These are phyloP conservation scores for Salvia miltiorrhiza DNA, from an alignment of 257 asterid genomes.

Conservation along the genomic window DNA sequence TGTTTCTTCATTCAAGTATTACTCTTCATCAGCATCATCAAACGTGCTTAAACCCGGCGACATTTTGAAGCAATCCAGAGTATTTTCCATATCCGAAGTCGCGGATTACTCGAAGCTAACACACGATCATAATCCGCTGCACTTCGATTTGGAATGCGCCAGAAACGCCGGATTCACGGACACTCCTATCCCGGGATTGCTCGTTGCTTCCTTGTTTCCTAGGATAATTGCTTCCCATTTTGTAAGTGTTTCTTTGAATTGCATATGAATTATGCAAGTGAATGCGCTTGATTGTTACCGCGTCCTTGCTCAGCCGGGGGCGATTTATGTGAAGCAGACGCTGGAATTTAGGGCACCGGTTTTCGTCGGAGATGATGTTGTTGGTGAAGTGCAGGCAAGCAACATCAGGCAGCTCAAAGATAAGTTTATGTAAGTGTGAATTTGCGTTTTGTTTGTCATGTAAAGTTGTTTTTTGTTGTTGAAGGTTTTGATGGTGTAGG, in stretches of 20 bases:
- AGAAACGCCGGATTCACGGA: constrained; percentile 55
- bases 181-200: constrained; percentile 67
- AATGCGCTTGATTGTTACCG: background rate
- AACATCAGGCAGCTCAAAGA: constrained; percentile 41
- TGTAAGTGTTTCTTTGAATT: constrained; percentile 33
- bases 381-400: constrained; percentile 54
- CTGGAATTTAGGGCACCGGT: constrained; percentile 73
- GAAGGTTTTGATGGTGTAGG: constrained; percentile 23
- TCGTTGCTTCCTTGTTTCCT: constrained; percentile 82
- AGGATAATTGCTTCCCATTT: constrained; percentile 72
- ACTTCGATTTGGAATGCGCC: constrained; percentile 57
- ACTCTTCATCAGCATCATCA: constrained; percentile 27
- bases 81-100: constrained; percentile 46
- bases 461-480: background rate
- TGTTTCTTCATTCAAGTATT: constrained; percentile 23
- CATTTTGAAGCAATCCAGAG: constrained; percentile 50
- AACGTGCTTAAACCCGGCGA: constrained; percentile 45
- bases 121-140: constrained; percentile 69
- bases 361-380: constrained; percentile 60
- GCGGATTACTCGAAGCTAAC: constrained; percentile 61
- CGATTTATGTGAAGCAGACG: constrained; percentile 70
- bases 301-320: constrained; percentile 62
- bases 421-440: constrained; percentile 45
- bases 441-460: background rate
- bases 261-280: background rate